phyloP scores from a whole-genome alignment of 2,329 filamentous ascomycete genomes.

The Xylariomycetidae sp. region DNA sequence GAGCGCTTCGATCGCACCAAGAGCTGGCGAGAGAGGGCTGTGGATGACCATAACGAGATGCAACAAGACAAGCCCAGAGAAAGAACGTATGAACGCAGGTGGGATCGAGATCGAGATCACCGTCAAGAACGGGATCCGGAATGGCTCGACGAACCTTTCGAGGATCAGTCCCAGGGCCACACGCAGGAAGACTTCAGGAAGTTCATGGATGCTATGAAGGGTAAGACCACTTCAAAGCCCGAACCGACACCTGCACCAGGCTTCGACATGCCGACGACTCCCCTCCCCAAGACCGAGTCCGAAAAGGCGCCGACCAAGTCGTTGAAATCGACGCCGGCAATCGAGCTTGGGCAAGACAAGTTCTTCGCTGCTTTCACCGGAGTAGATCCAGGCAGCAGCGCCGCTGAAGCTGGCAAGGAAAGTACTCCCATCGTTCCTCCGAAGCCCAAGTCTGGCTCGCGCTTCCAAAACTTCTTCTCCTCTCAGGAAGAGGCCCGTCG shows the following conservation, averaged over 20 bases:
- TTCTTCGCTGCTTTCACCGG: constrained; percentile 63
- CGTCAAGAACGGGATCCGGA: constrained; percentile 77
- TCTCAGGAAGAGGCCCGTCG: constrained; percentile 47
- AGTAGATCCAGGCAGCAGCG: constrained; percentile 30
- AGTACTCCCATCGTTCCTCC: constrained; percentile 40
- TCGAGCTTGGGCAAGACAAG: constrained; percentile 66
- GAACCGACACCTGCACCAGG: constrained; percentile 30
- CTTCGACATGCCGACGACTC: constrained; percentile 28
- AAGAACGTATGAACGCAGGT: constrained; percentile 49
- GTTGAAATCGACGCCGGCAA: constrained; percentile 53
- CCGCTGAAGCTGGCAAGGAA: constrained; percentile 44
- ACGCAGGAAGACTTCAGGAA: constrained; percentile 90
- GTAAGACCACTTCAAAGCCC: constrained; percentile 35
- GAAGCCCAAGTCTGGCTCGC: constrained; percentile 58
- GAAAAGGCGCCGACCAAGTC: constrained; percentile 52
- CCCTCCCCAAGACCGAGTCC: constrained; percentile 34
- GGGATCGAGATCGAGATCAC: constrained; percentile 49
- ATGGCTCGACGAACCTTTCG: constrained; percentile 74
- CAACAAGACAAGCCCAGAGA: constrained; percentile 46
- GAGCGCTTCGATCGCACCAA: constrained; percentile 53
- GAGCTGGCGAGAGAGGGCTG: constrained; percentile 53
- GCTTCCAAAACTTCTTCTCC: constrained; percentile 78
- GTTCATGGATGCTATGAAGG: constrained; percentile 89
- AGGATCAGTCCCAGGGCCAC: constrained; percentile 63
- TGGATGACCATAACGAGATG: constrained; percentile 30